phyloP scores from a whole-genome alignment of 345 rosid genomes.

The Physaria fendleri region DNA sequence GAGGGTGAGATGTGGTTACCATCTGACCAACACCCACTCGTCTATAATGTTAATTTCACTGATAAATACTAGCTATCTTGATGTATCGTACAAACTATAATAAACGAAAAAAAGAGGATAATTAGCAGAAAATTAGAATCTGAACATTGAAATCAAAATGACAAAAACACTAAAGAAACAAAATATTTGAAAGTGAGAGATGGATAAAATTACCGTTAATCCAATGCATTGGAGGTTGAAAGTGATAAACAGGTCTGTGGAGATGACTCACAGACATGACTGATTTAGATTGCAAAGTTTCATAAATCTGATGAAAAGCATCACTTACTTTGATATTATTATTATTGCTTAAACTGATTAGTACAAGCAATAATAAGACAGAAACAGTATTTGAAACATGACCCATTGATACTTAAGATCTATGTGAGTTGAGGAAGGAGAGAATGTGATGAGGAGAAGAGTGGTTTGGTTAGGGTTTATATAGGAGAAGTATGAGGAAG shows the following conservation, averaged over 20 bases:
- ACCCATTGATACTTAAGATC: constrained; percentile 5
- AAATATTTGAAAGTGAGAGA: background rate
- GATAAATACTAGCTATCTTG: background rate
- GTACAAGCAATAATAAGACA: constrained; percentile 8
- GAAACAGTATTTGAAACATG: background rate
- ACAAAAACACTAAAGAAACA: background rate
- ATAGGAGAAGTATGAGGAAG: constrained; percentile 13
- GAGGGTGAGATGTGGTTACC: too few relatives aligned
- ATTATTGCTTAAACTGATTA: constrained; percentile 16
- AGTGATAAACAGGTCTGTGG: constrained; percentile 67
- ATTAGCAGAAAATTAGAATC: background rate
- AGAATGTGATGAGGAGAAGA: constrained; percentile 13
- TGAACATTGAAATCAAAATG: background rate
- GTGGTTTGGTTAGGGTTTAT: constrained; percentile 6
- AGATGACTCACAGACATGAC: constrained; percentile 26
- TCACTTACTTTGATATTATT: constrained; percentile 28
- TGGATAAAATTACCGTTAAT: constrained; percentile 57
- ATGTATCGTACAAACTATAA: background rate
- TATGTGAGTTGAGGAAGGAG: background rate
- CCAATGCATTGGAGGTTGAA: constrained; percentile 85
- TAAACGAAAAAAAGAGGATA: background rate
- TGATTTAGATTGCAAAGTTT: constrained; percentile 34
- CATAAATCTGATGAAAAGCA: constrained; percentile 43
- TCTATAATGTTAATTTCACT: background rate
- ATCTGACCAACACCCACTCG: too few relatives aligned